phyloP scores from a whole-genome alignment of 2,329 filamentous ascomycete species.

The Phialocephala sp. region DNA sequence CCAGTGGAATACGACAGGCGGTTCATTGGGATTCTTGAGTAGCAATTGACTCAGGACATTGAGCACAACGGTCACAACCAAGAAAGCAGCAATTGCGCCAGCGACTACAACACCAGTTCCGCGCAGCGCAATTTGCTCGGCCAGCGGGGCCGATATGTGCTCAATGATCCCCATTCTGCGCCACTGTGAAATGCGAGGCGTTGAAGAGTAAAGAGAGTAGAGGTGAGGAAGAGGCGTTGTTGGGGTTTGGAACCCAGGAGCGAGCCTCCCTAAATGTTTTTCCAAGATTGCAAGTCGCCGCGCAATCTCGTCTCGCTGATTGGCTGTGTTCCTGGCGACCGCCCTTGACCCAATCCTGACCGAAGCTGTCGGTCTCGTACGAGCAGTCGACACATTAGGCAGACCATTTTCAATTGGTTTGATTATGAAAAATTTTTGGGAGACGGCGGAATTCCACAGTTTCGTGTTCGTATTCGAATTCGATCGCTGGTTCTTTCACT shows the following conservation, averaged over 20 bases:
- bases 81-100: slow-evolving; percentile 43
- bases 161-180: slow-evolving; percentile 42
- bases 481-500: background rate
- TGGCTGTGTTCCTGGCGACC: slow-evolving; percentile 25
- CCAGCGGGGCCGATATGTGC: slow-evolving; percentile 36
- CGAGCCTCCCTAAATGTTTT: slow-evolving; percentile 22
- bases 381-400: slow-evolving; percentile 14
- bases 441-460: slow-evolving; percentile 1
- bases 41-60: slow-evolving; percentile 84
- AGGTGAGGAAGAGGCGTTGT: slow-evolving; percentile 10
- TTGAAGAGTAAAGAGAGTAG: slow-evolving; percentile 9
- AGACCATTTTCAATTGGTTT: slow-evolving; percentile 15
- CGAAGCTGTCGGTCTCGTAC: slow-evolving; percentile 11
- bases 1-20: slow-evolving; percentile 81
- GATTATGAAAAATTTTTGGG: background rate
- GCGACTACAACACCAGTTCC: slow-evolving; percentile 37
- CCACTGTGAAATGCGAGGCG: background rate
- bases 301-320: slow-evolving; percentile 26
- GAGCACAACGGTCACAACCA: slow-evolving; percentile 67
- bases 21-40: slow-evolving; percentile 81
- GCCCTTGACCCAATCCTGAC: background rate
- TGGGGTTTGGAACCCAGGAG: slow-evolving; percentile 8
- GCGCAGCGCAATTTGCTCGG: slow-evolving; percentile 38
- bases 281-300: slow-evolving; percentile 3
- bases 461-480: slow-evolving; percentile 23